Evolutionary conservation across 768 basidiomycete genomes (phyloP).

Genomic region (Termitomyces sp.): DNA sequence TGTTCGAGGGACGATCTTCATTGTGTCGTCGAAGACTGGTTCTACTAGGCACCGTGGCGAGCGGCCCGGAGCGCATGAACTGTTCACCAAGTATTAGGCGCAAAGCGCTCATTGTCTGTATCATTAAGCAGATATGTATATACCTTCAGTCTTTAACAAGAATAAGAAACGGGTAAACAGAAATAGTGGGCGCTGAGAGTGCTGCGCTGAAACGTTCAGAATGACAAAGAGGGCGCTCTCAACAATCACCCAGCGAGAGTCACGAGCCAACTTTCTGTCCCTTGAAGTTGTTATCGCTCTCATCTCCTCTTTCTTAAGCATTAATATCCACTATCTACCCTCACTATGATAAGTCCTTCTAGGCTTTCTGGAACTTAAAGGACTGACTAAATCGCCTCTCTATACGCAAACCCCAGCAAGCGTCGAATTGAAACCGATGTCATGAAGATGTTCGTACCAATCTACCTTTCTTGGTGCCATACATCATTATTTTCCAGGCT

Average conservation of each 20-base stretch:
- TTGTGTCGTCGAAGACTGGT: slow-evolving; percentile 54
- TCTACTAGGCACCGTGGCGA: slow-evolving; percentile 6
- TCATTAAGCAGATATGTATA: neutral
- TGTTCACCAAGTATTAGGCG: neutral
- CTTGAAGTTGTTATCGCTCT: neutral
- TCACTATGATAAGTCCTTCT: slow-evolving; percentile 56
- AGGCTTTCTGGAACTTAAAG: neutral
- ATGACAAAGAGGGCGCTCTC: neutral
- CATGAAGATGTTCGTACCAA: slow-evolving; percentile 83
- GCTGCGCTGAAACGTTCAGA: neutral
- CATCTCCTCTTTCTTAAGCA: slow-evolving; percentile 4
- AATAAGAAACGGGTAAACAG: neutral
- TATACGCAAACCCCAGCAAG: slow-evolving; percentile 76
- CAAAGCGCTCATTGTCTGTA: slow-evolving; percentile 4
- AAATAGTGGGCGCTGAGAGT: neutral
- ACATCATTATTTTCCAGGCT: slow-evolving; percentile 45
- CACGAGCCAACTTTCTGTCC: slow-evolving; percentile 10
- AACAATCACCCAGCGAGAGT: neutral
- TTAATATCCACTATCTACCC: neutral
- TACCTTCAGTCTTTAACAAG: neutral
- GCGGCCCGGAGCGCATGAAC: neutral
- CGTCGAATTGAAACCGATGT: slow-evolving; percentile 98
- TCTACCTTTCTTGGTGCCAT: slow-evolving; percentile 7
- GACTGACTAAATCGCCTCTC: slow-evolving; percentile 14
- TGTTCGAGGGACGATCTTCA: slow-evolving; percentile 58